Conservation (phyloP, 176 grass and related monocot species). For the Aegilops bicornis region DNA sequence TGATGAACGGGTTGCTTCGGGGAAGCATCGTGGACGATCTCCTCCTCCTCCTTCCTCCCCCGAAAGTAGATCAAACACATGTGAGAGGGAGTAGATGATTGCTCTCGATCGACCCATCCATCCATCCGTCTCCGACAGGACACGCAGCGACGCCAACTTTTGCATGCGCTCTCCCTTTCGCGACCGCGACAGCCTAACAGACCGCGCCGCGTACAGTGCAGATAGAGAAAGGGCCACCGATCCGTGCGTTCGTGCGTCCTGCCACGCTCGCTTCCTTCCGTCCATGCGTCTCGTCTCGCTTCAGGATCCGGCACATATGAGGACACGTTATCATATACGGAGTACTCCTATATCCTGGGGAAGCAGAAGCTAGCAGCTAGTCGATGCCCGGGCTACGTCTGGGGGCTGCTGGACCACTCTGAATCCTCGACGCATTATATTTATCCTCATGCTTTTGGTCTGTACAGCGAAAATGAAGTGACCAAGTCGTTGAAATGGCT, state of each 20-base stretch:
- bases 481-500: too few relatives aligned
- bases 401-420: too few relatives aligned
- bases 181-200: slow-evolving; percentile 43
- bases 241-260: background rate
- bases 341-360: too few relatives aligned
- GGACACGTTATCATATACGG: too few relatives aligned
- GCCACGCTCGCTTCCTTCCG: background rate
- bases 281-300: background rate
- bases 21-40: slow-evolving; percentile 11
- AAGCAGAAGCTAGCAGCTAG: too few relatives aligned
- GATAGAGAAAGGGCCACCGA: background rate
- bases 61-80: slow-evolving; percentile 24
- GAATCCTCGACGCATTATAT: too few relatives aligned
- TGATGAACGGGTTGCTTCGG: background rate
- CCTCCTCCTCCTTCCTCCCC: background rate
- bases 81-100: slow-evolving; percentile 21
- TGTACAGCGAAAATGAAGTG: too few relatives aligned
- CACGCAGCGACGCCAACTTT: background rate
- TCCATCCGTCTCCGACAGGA: slow-evolving; percentile 15
- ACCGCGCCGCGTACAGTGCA: background rate
- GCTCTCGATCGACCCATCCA: background rate
- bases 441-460: too few relatives aligned
- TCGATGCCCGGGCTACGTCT: too few relatives aligned
- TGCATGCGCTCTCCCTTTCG: slow-evolving; percentile 28
- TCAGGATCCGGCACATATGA: background rate